A percentile compares a stretch with the other conserved stretches of the same genome.
Conservation (phyloP, 2,329 filamentous ascomycete species). For the Ophiostoma sp. region DNA sequence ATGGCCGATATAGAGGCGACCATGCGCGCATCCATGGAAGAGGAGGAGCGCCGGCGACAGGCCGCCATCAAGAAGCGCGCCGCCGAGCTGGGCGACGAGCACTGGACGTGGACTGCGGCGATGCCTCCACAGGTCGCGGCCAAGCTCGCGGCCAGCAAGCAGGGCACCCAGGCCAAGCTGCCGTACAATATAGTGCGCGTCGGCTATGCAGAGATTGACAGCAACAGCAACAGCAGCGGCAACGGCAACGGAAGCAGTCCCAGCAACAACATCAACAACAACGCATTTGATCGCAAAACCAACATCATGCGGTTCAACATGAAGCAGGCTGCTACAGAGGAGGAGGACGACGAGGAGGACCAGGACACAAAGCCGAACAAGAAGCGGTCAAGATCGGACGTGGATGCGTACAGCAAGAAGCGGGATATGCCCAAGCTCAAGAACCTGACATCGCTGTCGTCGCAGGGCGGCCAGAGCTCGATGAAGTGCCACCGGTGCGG, state of each 20-base stretch:
- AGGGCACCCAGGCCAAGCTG: slow-evolving; percentile 13
- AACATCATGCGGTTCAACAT: slow-evolving; percentile 34
- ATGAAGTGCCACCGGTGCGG: slow-evolving; percentile 58
- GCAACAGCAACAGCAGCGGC: slow-evolving; percentile 31
- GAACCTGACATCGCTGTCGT: slow-evolving; percentile 56
- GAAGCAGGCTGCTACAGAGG: slow-evolving; percentile 32
- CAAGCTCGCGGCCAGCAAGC: slow-evolving; percentile 28
- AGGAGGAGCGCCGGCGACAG: slow-evolving; percentile 61
- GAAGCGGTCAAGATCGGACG: slow-evolving; percentile 31
- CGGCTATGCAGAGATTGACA: slow-evolving; percentile 48
- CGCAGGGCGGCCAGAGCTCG: slow-evolving; percentile 32
- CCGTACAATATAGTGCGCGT: slow-evolving; percentile 54
- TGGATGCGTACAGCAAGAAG: slow-evolving; percentile 58
- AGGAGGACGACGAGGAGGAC: slow-evolving; percentile 35
- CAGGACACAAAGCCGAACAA: slow-evolving; percentile 18
- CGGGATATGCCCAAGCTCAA: slow-evolving; percentile 56
- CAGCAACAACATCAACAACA: background rate
- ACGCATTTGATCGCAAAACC: slow-evolving; percentile 16
- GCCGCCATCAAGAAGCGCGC: slow-evolving; percentile 58
- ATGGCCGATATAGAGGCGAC: slow-evolving; percentile 51
- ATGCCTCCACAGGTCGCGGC: slow-evolving; percentile 31
- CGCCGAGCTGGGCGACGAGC: slow-evolving; percentile 61
- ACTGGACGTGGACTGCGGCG: slow-evolving; percentile 65
- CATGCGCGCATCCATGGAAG: slow-evolving; percentile 58
- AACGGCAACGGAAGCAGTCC: background rate